Evolutionary conservation across 2,329 filamentous ascomycete genomes (phyloP), one percentile per base, ranked within the genome.

Genomic region (Phoma sp.): DNA sequence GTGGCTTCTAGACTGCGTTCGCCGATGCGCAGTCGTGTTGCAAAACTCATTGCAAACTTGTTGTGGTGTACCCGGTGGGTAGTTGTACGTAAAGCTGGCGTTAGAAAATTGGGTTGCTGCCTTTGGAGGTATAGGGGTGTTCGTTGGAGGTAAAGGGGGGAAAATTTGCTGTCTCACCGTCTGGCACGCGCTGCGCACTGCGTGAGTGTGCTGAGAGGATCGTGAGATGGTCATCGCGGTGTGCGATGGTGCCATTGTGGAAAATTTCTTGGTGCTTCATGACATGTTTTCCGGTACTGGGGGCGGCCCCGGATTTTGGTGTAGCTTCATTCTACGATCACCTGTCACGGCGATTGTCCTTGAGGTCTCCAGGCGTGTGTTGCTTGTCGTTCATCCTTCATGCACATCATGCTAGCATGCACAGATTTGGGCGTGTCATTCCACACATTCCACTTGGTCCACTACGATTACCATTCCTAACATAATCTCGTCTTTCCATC

Each of bases 61-160:
- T 43, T 55, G 52, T 55, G 41, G 40, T 25, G 40, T 49, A 24
- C 30, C n/a, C n/a, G 32, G 52, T 50, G 46, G 52, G 42, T 23
- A 25, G 10, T 50, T 55, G 52, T 55, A 55, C 52, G 52, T 55
- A 55, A 55, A 46, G 14, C 22, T 18, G 27, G 49, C 38, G 24
- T 52, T 42, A 37, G 30, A 46, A 41, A 40, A 24, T 46, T 46
- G 42, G 37, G 42, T 36, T 46, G 32, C 46, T 50, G 35, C 52
- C 52, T 42, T 55, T 55, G 52, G 52, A 55, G 52, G 52, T 37
- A 55, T 55, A 55, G 52, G 48, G 51, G 40, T 14, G 47, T 33
- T 45, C 51, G 48, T 54, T 54, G 51, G 45, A 41, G 51, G 51
- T 48, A 48, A 54, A 54, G 51, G 35, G 45, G 45, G 46, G 14